A percentile compares a stretch with the other conserved stretches of the same genome.
Conservation (phyloP, 345 rosid species). For the Citrus medica region DNA sequence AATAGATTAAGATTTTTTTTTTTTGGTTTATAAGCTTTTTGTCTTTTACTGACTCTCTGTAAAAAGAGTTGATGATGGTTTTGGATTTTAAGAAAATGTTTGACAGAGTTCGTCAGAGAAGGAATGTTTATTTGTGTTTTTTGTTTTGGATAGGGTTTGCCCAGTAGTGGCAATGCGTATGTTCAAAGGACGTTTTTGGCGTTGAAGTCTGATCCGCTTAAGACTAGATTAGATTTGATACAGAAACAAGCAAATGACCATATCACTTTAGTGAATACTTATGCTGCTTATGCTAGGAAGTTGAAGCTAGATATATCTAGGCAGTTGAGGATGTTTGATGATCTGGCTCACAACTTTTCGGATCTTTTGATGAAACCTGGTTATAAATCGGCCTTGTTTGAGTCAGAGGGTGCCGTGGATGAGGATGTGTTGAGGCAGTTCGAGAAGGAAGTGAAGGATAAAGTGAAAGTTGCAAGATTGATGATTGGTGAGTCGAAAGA, state of each 20-base stretch:
- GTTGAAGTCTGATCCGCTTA: slow-evolving; percentile 75
- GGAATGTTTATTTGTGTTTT: slow-evolving; percentile 2
- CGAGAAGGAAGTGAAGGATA: slow-evolving; percentile 93
- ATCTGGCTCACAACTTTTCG: slow-evolving; percentile 62
- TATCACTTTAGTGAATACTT: slow-evolving; percentile 69
- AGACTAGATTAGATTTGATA: slow-evolving; percentile 79
- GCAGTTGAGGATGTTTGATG: slow-evolving; percentile 72
- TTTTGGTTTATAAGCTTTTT: not conserved
- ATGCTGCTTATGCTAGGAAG: slow-evolving; percentile 93
- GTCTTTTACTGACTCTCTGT: not conserved
- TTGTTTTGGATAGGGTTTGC: slow-evolving; percentile 42
- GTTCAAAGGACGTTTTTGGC: slow-evolving; percentile 66
- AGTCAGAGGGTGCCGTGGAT: slow-evolving; percentile 43
- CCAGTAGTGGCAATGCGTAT: slow-evolving; percentile 56
- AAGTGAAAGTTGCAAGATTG: slow-evolving; percentile 62
- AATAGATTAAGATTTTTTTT: not conserved
- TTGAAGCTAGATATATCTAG: slow-evolving; percentile 81
- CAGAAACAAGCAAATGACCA: slow-evolving; percentile 89
- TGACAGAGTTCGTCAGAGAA: not conserved
- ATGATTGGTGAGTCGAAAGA: slow-evolving; percentile 80
- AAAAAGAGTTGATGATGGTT: not conserved
- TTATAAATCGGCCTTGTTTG: slow-evolving; percentile 48
- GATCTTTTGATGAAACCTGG: slow-evolving; percentile 52
- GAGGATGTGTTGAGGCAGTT: slow-evolving; percentile 73
- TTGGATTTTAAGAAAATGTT: not conserved